Evolutionary conservation across 768 basidiomycete species (phyloP), one percentile per base, ranked within the genome.

Genomic region (Podaxis sp.): DNA sequence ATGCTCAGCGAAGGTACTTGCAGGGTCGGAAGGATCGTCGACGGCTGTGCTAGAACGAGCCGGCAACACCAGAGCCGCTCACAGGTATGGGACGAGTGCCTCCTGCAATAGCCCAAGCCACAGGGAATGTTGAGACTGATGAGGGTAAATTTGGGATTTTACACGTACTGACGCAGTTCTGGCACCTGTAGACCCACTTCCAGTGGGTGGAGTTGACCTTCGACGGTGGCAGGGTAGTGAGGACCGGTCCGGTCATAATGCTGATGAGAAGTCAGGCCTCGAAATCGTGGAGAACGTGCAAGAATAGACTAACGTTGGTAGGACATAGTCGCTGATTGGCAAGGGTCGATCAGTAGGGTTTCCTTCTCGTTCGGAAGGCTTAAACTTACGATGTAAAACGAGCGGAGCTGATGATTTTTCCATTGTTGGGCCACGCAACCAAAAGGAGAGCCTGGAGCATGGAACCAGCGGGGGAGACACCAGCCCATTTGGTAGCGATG

Each of bases 141-240:
- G 18, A 53, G 13, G 13, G 14, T 27, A 32, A 10, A 18, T 18
- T 55, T 4, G n/a, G 23, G 9, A 32, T 14, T 13, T 11, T n/a
- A 5, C 23, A 77, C 79, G 61, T 68, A 85, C 84, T 72, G 47
- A 84, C 81, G 74, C 86, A 88, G 70, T 85, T 82, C 66, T 86
- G 82, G 77, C 86, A 88, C 16, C 84, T 77, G 73, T 79, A 88
- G 3, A 86, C 83, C 80, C 83, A 86, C 63, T 85, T 85, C 84
- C 85, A 87, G 63, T 85, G 82, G 1, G 85, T 86, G 0, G 82
- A 69, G 63, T 85, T 85, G 25, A 86, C 77, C 57, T 71, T 76
- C 14, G 80, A 78, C 6, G 76, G 74, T 4, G 80, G 79, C 10
- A 85, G 71, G 47, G 77, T 77, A 1, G 84, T 86, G 50, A 88